phyloP scores from a whole-genome alignment of 2,329 filamentous ascomycete genomes.

The Coleophoma eucalyptorum region DNA sequence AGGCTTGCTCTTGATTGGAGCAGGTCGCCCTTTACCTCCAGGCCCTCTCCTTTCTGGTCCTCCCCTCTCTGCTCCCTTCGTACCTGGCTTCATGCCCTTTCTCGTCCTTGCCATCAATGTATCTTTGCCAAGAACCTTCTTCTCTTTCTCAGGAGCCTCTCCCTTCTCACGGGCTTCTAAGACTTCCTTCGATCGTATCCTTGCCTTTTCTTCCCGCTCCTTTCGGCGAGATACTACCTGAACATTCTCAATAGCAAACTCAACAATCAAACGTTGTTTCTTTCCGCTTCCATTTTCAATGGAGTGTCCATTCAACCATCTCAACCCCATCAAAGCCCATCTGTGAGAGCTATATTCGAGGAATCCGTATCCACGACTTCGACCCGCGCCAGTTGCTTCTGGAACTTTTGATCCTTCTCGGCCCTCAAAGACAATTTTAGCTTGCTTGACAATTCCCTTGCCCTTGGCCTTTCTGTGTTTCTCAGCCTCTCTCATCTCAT shows the following conservation, averaged over 20 bases:
- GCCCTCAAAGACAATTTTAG: constrained; percentile 92
- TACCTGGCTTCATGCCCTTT: constrained; percentile 26
- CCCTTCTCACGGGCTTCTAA: constrained; percentile 26
- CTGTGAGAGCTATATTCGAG: constrained; percentile 94
- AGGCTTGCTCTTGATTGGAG: constrained; percentile 7
- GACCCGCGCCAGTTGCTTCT: constrained; percentile 72
- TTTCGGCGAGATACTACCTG: constrained; percentile 84
- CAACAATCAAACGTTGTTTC: constrained; percentile 86
- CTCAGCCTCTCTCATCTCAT: constrained; percentile 78
- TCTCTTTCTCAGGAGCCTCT: constrained; percentile 26
- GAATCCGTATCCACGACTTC: constrained; percentile 93
- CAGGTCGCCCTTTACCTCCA: constrained; percentile 11
- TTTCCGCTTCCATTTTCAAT: constrained; percentile 62
- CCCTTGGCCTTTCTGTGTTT: constrained; percentile 74
- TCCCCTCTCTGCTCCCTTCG: constrained; percentile 8
- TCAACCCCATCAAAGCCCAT: constrained; percentile 88
- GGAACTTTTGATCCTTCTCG: constrained; percentile 78
- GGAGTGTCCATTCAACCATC: constrained; percentile 83
- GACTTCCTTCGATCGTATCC: constrained; percentile 32
- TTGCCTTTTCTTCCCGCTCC: constrained; percentile 55
- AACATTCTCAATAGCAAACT: constrained; percentile 97
- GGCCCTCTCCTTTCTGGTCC: not conserved
- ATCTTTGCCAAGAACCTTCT: constrained; percentile 25
- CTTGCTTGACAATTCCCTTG: constrained; percentile 85
- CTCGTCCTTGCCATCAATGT: constrained; percentile 29